Evolutionary conservation across 139 green algal species (phyloP).

Genomic region (Tetradesmus obliquus): DNA sequence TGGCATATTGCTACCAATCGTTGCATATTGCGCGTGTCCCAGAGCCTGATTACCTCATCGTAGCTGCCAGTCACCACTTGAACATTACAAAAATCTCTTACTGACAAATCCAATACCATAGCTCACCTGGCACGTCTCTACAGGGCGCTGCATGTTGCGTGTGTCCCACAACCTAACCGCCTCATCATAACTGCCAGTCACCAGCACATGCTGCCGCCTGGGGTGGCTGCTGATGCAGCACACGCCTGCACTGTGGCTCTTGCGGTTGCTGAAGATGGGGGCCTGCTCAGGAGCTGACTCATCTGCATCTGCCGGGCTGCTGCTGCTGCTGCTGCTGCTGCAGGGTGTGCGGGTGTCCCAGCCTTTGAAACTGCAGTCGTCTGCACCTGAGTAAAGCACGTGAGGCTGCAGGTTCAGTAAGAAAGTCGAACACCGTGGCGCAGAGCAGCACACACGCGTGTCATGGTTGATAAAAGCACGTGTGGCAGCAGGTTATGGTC

Average conservation of each 20-base stretch:
- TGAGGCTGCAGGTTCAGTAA: constrained; percentile 39
- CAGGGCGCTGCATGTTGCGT: constrained; percentile 46
- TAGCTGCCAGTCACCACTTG: constrained; percentile 86
- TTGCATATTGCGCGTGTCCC: constrained; percentile 67
- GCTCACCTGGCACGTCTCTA: constrained; percentile 52
- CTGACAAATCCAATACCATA: neutral
- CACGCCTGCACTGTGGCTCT: constrained; percentile 83
- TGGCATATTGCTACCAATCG: constrained; percentile 53
- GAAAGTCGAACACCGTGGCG: neutral
- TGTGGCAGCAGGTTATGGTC: no score
- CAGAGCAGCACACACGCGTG: neutral
- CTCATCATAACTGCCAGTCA: constrained; percentile 93
- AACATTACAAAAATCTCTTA: neutral
- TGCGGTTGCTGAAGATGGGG: constrained; percentile 60
- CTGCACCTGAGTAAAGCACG: constrained; percentile 74
- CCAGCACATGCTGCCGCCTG: constrained; percentile 61
- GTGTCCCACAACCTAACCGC: constrained; percentile 84
- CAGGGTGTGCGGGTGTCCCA: constrained; percentile 61
- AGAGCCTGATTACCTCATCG: constrained; percentile 86
- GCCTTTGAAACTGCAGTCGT: constrained; percentile 74
- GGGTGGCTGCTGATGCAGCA: constrained; percentile 80
- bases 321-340: neutral
- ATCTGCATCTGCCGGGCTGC: neutral
- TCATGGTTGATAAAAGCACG: no score
- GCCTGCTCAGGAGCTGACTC: neutral